These are phyloP conservation scores for Fusarium siculi DNA, from an alignment of 2,329 filamentous ascomycete species.

Conservation along the genomic window DNA sequence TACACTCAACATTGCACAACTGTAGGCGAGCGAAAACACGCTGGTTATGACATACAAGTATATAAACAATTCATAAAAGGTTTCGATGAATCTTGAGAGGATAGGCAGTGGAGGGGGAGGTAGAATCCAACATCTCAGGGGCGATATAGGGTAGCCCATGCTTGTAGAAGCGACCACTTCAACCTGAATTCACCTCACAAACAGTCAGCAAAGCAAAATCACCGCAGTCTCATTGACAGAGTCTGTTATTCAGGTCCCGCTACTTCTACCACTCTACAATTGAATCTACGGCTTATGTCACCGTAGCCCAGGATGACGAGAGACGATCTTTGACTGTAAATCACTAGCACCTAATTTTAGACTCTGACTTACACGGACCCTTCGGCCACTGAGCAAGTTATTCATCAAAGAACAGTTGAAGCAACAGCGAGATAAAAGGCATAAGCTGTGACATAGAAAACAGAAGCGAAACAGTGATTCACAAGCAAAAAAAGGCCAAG, in stretches of 20 bases:
- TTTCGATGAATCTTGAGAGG: not conserved
- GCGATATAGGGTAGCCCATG: not conserved
- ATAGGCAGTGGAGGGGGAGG: too few species aligned
- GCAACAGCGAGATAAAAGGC: not conserved
- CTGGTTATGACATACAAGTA: not conserved
- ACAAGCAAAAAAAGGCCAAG: not conserved
- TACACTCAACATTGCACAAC: not conserved
- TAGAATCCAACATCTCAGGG: not conserved
- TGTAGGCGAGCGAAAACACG: not conserved
- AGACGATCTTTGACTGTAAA: not conserved
- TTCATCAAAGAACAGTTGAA: not conserved
- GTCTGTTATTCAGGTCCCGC: too few species aligned
- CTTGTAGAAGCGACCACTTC: not conserved
- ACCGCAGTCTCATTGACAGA: not conserved
- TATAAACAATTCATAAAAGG: not conserved
- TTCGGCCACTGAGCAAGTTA: not conserved
- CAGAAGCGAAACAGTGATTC: not conserved
- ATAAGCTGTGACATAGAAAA: not conserved
- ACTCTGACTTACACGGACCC: not conserved
- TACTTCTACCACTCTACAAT: not conserved
- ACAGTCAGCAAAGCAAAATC: not conserved
- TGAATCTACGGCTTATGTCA: not conserved
- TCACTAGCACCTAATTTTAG: not conserved
- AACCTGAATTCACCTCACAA: not conserved
- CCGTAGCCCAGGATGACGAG: conserved; percentile 14